phyloP scores from a whole-genome alignment of 164 flowering plant species.

The Protea cynaroides region DNA sequence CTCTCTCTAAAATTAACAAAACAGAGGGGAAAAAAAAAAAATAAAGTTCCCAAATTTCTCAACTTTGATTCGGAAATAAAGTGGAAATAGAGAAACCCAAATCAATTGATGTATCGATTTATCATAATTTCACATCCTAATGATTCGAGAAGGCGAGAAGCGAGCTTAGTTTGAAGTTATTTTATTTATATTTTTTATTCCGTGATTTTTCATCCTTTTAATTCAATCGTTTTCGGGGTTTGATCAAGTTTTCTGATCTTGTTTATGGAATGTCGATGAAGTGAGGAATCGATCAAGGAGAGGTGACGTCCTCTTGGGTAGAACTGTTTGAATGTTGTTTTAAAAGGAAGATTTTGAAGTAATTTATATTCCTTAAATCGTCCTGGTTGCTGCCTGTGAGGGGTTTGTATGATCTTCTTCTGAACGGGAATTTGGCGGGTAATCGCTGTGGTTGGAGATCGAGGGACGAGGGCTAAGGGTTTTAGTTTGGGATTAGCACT shows the following conservation, averaged over 20 bases:
- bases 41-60: constrained; percentile 15
- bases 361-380: neutral
- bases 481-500: neutral
- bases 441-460: constrained; percentile 16
- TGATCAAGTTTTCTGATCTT: neutral
- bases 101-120: neutral
- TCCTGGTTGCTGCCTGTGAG: neutral
- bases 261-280: constrained; percentile 3
- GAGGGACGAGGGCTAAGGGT: constrained; percentile 7
- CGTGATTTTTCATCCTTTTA: neutral
- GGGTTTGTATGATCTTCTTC: neutral
- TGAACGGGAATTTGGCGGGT: neutral
- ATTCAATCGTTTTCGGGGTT: constrained; percentile 5
- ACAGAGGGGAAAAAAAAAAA: neutral
- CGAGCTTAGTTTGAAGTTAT: constrained; percentile 1
- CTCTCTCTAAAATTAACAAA: neutral
- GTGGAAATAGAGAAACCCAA: neutral
- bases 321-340: neutral
- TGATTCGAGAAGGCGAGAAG: neutral
- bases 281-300: neutral
- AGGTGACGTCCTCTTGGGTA: neutral
- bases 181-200: constrained; percentile 1
- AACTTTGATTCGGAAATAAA: neutral
- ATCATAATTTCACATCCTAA: neutral
- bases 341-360: neutral